Conservation (phyloP, 345 rosid species). For the Dipteronia dyeriana region DNA sequence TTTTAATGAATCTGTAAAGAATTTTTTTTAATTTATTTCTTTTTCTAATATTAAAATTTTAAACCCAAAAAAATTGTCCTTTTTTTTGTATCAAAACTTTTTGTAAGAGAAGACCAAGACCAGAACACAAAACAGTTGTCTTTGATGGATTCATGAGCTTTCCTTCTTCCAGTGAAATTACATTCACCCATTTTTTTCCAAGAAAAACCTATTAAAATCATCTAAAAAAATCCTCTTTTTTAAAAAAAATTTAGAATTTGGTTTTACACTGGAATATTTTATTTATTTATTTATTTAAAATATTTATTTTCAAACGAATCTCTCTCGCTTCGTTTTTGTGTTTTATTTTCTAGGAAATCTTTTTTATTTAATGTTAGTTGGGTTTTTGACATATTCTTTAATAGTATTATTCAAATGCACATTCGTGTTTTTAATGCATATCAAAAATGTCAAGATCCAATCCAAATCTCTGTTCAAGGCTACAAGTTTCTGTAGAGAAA, state of each 20-base stretch:
- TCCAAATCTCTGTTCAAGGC: slow-evolving; percentile 35
- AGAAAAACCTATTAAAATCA: background rate
- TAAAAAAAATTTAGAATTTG: background rate
- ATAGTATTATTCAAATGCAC: background rate
- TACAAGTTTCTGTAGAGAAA: background rate
- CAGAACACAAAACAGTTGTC: too few species aligned
- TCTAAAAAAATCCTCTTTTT: too few species aligned
- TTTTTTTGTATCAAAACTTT: too few species aligned
- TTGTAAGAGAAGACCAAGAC: too few species aligned
- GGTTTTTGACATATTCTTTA: background rate
- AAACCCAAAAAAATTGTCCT: too few species aligned
- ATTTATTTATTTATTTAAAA: background rate
- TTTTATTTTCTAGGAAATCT: background rate
- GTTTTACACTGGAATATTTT: background rate
- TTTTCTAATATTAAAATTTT: too few species aligned
- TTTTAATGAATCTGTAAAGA: too few species aligned
- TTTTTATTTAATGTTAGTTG: background rate
- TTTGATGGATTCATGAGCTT: background rate
- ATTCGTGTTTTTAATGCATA: slow-evolving; percentile 11
- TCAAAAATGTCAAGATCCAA: too few species aligned
- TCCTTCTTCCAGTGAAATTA: slow-evolving; percentile 9
- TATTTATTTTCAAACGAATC: background rate
- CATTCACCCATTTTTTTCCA: background rate
- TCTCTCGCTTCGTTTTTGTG: background rate
- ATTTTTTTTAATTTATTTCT: too few species aligned